Evolutionary conservation across 805 yeast genomes (phyloP).

Genomic region (Lachancea sp.): DNA sequence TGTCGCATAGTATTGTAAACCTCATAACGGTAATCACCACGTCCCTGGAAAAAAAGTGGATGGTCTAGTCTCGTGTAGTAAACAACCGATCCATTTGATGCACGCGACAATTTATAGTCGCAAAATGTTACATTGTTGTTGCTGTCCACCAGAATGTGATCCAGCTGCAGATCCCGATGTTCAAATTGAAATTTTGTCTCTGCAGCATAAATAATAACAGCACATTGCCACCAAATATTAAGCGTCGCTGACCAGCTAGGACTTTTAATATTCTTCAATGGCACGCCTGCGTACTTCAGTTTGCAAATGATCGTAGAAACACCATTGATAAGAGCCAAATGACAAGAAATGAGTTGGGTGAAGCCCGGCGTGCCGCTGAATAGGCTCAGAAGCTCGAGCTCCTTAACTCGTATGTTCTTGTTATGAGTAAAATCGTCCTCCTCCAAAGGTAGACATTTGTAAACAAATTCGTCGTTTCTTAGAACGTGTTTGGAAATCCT

Average conservation of each 20-base stretch:
- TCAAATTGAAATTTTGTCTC: slow-evolving; percentile 53
- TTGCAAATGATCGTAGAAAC: slow-evolving; percentile 13
- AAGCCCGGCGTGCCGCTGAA: slow-evolving; percentile 28
- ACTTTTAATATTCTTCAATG: slow-evolving; percentile 13
- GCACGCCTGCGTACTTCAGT: slow-evolving; percentile 27
- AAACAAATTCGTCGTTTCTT: slow-evolving; percentile 3
- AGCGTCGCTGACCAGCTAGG: slow-evolving; percentile 23
- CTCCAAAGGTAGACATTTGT: slow-evolving; percentile 10
- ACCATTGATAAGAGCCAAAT: slow-evolving; percentile 2
- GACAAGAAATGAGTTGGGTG: slow-evolving; percentile 11
- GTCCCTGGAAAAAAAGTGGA: slow-evolving; percentile 54
- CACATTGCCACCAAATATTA: slow-evolving; percentile 50
- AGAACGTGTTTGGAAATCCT: slow-evolving; percentile 5
- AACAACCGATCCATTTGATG: slow-evolving; percentile 25
- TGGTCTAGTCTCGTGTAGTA: slow-evolving; percentile 56
- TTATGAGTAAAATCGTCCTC: slow-evolving; percentile 10
- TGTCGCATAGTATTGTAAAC: slow-evolving; percentile 52
- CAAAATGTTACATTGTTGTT: slow-evolving; percentile 43
- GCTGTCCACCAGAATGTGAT: slow-evolving; percentile 47
- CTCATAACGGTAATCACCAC: slow-evolving; percentile 56
- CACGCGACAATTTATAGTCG: slow-evolving; percentile 53
- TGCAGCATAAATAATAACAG: slow-evolving; percentile 42
- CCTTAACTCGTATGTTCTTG: slow-evolving; percentile 21
- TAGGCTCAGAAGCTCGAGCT: slow-evolving; percentile 20
- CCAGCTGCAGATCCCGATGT: slow-evolving; percentile 66